These are phyloP conservation scores for Moelleriella libera DNA, from an alignment of 2,329 filamentous ascomycete species.

Conservation along the genomic window DNA sequence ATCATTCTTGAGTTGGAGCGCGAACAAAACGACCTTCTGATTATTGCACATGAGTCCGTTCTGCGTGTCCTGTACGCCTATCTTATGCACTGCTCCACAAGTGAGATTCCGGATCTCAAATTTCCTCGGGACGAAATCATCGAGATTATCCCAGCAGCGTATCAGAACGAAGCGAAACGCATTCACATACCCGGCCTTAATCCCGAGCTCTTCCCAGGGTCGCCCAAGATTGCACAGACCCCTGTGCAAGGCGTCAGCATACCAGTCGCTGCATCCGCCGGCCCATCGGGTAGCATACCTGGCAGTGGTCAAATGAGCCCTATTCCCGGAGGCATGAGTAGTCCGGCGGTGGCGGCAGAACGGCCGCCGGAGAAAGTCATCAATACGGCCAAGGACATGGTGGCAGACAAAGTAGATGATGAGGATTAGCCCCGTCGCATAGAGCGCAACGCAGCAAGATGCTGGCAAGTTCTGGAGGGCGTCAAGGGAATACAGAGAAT, in stretches of 20 bases:
- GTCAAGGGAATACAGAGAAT: neutral
- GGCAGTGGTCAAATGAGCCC: slow-evolving; percentile 27
- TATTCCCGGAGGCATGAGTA: slow-evolving; percentile 31
- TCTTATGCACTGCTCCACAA: slow-evolving; percentile 94
- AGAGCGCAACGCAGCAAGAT: neutral
- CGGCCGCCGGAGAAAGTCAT: slow-evolving; percentile 33
- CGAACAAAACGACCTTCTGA: slow-evolving; percentile 93
- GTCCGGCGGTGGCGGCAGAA: slow-evolving; percentile 27
- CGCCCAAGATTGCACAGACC: slow-evolving; percentile 69
- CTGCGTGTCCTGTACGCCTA: slow-evolving; percentile 93
- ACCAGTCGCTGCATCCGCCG: slow-evolving; percentile 6
- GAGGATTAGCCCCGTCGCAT: slow-evolving; percentile 22
- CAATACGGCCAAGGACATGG: slow-evolving; percentile 33
- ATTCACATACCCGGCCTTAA: slow-evolving; percentile 66
- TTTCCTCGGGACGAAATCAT: slow-evolving; percentile 97
- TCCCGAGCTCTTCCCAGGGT: slow-evolving; percentile 56
- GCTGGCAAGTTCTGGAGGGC: neutral
- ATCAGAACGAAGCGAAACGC: slow-evolving; percentile 89
- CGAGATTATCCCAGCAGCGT: slow-evolving; percentile 93
- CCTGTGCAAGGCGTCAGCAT: slow-evolving; percentile 39
- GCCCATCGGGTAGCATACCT: slow-evolving; percentile 13
- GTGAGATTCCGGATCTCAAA: slow-evolving; percentile 81
- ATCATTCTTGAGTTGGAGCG: slow-evolving; percentile 96
- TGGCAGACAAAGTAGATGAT: slow-evolving; percentile 37
- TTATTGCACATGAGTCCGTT: slow-evolving; percentile 97